Conservation (phyloP, 495 filamentous ascomycete species). For the Penicillium bialowiezense region DNA sequence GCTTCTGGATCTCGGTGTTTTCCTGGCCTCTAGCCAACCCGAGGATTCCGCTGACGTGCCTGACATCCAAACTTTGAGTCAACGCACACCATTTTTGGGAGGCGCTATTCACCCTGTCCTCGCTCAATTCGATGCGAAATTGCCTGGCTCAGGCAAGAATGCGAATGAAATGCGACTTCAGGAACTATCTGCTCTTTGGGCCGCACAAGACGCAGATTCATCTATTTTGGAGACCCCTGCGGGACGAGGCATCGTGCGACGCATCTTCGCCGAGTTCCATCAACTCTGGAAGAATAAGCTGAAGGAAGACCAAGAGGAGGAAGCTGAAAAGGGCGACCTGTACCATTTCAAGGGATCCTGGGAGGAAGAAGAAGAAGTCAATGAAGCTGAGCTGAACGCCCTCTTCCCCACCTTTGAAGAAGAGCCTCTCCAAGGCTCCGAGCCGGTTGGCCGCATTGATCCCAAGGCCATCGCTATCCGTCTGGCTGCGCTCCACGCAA, state of each 20-base stretch:
- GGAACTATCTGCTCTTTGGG: constrained; percentile 37
- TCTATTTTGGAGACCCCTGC: constrained; percentile 25
- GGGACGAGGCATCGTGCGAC: constrained; percentile 31
- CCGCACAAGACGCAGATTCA: constrained; percentile 34
- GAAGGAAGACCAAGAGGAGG: constrained; percentile 66
- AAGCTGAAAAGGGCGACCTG: constrained; percentile 65
- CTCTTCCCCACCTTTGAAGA: constrained; percentile 79
- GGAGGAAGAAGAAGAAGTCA: constrained; percentile 71
- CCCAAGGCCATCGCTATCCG: constrained; percentile 46
- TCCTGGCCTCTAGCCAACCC: constrained; percentile 45
- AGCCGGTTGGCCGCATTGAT: constrained; percentile 27
- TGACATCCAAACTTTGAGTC: constrained; percentile 40
- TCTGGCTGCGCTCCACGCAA: constrained; percentile 52
- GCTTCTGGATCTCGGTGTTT: constrained; percentile 74
- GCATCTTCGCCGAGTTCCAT: constrained; percentile 69
- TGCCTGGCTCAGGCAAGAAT: constrained; percentile 30
- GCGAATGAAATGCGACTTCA: constrained; percentile 46
- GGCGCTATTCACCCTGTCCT: constrained; percentile 35
- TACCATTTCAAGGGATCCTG: constrained; percentile 77
- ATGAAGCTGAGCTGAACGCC: constrained; percentile 70
- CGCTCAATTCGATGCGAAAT: constrained; percentile 12
- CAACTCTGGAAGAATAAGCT: constrained; percentile 73
- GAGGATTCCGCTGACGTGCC: constrained; percentile 18
- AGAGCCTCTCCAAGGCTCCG: constrained; percentile 29
- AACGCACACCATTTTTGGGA: constrained; percentile 63